Evolutionary conservation across 2,329 filamentous ascomycete species (phyloP).

Genomic region (Drechslerella dactyloides): DNA sequence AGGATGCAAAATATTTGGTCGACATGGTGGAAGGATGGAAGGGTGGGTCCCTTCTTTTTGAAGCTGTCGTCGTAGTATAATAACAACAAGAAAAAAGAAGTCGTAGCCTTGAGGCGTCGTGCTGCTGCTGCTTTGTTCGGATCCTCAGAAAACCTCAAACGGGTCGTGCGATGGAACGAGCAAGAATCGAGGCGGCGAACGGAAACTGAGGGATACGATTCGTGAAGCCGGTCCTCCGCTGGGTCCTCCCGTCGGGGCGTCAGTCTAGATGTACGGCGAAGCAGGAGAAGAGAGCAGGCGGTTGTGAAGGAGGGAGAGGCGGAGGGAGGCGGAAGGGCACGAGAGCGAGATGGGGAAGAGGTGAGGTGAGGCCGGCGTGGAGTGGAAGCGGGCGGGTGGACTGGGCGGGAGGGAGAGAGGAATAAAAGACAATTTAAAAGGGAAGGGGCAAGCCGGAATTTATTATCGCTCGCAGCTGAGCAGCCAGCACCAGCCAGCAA

Average conservation of each 20-base stretch:
- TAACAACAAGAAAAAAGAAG: too few species aligned
- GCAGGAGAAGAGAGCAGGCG: background rate
- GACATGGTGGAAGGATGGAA: constrained; percentile 16
- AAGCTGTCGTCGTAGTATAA: too few species aligned
- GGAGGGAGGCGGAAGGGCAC: background rate
- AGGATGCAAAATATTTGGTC: constrained; percentile 47
- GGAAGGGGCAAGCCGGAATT: constrained; percentile 49
- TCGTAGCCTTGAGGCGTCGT: too few species aligned
- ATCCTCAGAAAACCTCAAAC: background rate
- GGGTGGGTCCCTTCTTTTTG: too few species aligned
- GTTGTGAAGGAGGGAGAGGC: background rate
- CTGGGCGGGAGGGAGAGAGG: constrained; percentile 17
- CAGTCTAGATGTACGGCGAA: background rate
- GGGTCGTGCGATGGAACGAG: constrained; percentile 4
- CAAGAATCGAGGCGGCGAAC: constrained; percentile 3
- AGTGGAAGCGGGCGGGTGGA: constrained; percentile 12
- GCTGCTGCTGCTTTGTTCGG: constrained; percentile 5
- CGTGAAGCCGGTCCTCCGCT: background rate
- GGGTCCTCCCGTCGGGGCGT: background rate
- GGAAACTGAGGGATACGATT: background rate
- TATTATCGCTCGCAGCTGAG: constrained; percentile 20
- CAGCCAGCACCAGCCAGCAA: background rate
- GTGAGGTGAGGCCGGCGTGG: background rate
- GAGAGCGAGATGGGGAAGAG: background rate
- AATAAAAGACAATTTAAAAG: constrained; percentile 19